Percentiles rank a stretch among this genome's conserved stretches.
phyloP scores from a whole-genome alignment of 2,329 filamentous ascomycete genomes.

The Alternaria arbusti region DNA sequence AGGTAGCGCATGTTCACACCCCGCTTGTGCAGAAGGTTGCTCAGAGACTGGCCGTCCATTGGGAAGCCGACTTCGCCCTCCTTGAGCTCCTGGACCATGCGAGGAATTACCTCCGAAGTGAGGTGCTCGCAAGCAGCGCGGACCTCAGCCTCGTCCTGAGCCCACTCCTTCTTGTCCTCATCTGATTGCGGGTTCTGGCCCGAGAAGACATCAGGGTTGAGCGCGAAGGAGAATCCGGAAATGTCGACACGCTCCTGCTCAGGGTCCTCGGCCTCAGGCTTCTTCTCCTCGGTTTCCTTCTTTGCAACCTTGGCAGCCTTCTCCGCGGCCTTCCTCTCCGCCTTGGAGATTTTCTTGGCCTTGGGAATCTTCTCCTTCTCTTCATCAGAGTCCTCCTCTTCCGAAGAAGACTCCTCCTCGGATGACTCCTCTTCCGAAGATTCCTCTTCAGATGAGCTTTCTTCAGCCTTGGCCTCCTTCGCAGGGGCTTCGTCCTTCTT shows the following conservation, averaged over 20 bases:
- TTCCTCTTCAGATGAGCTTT: constrained; percentile 34
- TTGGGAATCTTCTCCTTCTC: constrained; percentile 62
- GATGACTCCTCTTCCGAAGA: constrained; percentile 27
- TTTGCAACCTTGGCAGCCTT: constrained; percentile 20
- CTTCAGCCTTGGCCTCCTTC: constrained; percentile 47
- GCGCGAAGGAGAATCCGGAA: constrained; percentile 81
- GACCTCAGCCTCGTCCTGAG: constrained; percentile 86
- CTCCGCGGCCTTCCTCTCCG: constrained; percentile 25
- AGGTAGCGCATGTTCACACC: constrained; percentile 97
- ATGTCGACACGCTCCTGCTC: constrained; percentile 79
- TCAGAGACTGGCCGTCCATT: constrained; percentile 95
- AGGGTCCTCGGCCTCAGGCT: constrained; percentile 30
- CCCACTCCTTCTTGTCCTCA: constrained; percentile 84
- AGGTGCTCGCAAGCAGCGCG: constrained; percentile 82
- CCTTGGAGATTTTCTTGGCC: constrained; percentile 26
- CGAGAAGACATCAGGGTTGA: constrained; percentile 96
- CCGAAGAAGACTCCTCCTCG: constrained; percentile 35
- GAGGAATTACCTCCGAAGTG: constrained; percentile 78
- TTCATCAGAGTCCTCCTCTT: constrained; percentile 72
- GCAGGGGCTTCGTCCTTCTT: constrained; percentile 48
- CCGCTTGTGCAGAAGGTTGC: constrained; percentile 88
- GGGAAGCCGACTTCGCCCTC: constrained; percentile 96
- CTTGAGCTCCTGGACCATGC: constrained; percentile 82
- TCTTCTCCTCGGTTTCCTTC: constrained; percentile 22
- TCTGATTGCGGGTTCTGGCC: constrained; percentile 89